A percentile compares a stretch with the other conserved stretches of the same genome.
Conservation (phyloP, 805 yeast species). For the Candida taoyuanica region DNA sequence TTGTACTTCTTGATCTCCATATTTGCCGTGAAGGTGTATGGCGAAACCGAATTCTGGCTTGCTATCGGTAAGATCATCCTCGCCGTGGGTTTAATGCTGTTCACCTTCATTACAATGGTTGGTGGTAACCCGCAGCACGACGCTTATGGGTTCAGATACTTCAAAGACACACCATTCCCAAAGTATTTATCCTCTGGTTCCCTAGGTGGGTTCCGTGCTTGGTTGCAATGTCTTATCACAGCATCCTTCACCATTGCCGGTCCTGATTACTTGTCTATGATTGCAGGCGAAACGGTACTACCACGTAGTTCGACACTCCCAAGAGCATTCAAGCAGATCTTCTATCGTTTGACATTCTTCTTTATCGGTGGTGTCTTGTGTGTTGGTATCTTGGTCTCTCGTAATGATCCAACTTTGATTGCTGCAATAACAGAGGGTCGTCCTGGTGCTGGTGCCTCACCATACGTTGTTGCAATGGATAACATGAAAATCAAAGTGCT, state of each 20-base stretch:
- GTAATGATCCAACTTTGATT: slow-evolving; percentile 56
- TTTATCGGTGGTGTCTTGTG: slow-evolving; percentile 72
- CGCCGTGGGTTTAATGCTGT: slow-evolving; percentile 69
- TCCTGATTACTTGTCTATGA: slow-evolving; percentile 80
- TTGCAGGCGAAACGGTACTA: slow-evolving; percentile 74
- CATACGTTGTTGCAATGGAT: slow-evolving; percentile 80
- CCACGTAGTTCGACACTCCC: slow-evolving; percentile 67
- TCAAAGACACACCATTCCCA: slow-evolving; percentile 53
- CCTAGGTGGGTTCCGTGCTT: slow-evolving; percentile 67
- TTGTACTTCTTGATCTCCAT: slow-evolving; percentile 61
- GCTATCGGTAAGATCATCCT: slow-evolving; percentile 68
- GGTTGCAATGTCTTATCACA: slow-evolving; percentile 59
- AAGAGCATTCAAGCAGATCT: slow-evolving; percentile 73
- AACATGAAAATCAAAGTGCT: slow-evolving; percentile 60
- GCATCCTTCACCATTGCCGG: slow-evolving; percentile 83
- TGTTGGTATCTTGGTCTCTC: slow-evolving; percentile 73
- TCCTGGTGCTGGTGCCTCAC: slow-evolving; percentile 77
- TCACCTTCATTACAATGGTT: slow-evolving; percentile 76
- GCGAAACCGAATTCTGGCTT: slow-evolving; percentile 80
- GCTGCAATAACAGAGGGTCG: slow-evolving; percentile 54
- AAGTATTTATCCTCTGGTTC: slow-evolving; percentile 49
- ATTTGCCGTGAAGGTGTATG: slow-evolving; percentile 70
- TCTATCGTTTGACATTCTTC: slow-evolving; percentile 60
- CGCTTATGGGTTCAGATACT: slow-evolving; percentile 54
- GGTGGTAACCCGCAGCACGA: slow-evolving; percentile 81